These are phyloP conservation scores for Echeveria elegans DNA, from an alignment of 164 flowering plant genomes.

Conservation along the genomic window DNA sequence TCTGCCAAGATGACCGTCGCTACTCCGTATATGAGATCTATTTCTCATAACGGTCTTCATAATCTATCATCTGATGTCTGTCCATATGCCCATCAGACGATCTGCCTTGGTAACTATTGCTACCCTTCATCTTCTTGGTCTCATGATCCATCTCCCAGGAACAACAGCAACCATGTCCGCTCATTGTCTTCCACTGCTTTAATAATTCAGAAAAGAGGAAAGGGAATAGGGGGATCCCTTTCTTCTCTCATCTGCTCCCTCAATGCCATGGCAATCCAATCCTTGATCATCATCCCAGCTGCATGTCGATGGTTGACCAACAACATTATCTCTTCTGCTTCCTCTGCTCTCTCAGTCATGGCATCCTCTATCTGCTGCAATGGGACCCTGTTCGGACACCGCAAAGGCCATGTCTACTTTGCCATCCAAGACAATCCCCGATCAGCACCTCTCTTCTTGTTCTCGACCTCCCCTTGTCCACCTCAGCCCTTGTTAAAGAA, in stretches of 20 bases:
- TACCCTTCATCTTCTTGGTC: background rate
- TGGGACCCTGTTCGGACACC: conserved; percentile 78
- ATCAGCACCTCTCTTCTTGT: conserved; percentile 56
- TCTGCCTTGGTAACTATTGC: background rate
- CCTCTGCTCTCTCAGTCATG: conserved; percentile 14
- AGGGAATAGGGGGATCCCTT: conserved; percentile 1
- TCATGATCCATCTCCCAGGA: conserved; percentile 7
- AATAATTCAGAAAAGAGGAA: background rate
- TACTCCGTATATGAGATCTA: conserved; percentile 10
- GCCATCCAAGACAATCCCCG: conserved; percentile 64
- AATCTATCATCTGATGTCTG: background rate
- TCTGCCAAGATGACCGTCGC: conserved; percentile 29
- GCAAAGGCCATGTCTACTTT: conserved; percentile 74
- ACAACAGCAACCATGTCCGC: conserved; percentile 3
- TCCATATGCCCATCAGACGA: background rate
- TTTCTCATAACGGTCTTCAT: background rate
- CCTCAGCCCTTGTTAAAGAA: conserved; percentile 57
- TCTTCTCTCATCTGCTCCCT: conserved; percentile 37
- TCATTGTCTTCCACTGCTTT: background rate
- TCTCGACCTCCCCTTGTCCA: conserved; percentile 67
- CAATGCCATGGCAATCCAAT: conserved; percentile 22
- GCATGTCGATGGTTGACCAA: conserved; percentile 39
- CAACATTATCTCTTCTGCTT: conserved; percentile 14
- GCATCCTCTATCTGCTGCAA: conserved; percentile 56
- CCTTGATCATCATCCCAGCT: conserved; percentile 37